A percentile compares a stretch with the other conserved stretches of the same genome.
Evolutionary conservation across 148 eudicot genomes (phyloP).

Genomic region (Chenopodium quinoa): DNA sequence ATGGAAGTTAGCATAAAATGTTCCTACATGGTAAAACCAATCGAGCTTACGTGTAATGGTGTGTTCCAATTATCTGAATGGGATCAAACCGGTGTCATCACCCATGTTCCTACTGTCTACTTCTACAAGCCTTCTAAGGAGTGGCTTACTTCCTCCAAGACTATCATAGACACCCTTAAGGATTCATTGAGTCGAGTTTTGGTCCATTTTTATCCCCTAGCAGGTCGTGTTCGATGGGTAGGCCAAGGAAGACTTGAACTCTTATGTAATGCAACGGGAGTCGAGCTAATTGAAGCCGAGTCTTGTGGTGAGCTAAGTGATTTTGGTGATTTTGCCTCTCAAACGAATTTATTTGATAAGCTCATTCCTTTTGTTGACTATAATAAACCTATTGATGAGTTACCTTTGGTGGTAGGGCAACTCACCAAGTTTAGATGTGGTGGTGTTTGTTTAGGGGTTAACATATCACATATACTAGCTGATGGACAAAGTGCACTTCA

Average conservation of each 20-base stretch:
- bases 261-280: conserved; percentile 31
- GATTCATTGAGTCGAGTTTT: conserved; percentile 43
- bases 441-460: conserved; percentile 35
- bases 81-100: conserved; percentile 52
- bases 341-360: conserved; percentile 22
- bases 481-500: conserved; percentile 44
- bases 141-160: conserved; percentile 24
- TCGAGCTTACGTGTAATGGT: conserved; percentile 45
- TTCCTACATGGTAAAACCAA: conserved; percentile 41
- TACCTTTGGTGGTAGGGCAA: conserved; percentile 39
- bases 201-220: conserved; percentile 42
- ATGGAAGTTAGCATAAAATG: conserved; percentile 29
- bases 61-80: conserved; percentile 43
- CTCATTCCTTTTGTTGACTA: conserved; percentile 35
- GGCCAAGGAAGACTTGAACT: conserved; percentile 41
- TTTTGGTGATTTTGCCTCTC: conserved; percentile 31
- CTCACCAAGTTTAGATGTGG: conserved; percentile 39
- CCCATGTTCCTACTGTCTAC: conserved; percentile 58
- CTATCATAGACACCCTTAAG: conserved; percentile 34
- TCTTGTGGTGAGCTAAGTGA: conserved; percentile 20
- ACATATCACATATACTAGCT: conserved; percentile 34
- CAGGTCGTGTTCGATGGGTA: conserved; percentile 33
- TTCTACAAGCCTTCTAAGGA: conserved; percentile 40
- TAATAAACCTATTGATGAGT: conserved; percentile 35
- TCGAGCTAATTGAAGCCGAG: conserved; percentile 40